These are phyloP conservation scores for Eleusine coracana DNA, from an alignment of 176 grass and related monocot species.

Conservation along the genomic window DNA sequence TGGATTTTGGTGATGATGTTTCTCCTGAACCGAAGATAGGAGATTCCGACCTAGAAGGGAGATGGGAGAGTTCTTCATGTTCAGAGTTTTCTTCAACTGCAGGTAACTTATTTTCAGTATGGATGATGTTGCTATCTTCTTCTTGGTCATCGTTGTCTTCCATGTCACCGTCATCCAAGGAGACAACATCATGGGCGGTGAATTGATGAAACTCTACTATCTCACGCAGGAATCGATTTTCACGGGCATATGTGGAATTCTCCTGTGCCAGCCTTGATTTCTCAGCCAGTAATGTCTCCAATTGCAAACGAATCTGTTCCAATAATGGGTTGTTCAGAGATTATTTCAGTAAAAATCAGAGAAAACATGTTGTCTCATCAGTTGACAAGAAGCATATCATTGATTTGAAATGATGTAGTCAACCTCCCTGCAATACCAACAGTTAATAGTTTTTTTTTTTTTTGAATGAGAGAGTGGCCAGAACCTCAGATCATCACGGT, in stretches of 20 bases:
- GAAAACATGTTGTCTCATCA: neutral
- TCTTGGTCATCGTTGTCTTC: conserved; percentile 39
- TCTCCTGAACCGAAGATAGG: neutral
- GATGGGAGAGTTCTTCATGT: conserved; percentile 41
- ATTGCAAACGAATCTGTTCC: conserved; percentile 61
- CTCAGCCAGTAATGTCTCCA: conserved; percentile 62
- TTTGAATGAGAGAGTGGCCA: neutral
- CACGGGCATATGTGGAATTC: conserved; percentile 59
- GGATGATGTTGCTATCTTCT: neutral
- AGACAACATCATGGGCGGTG: conserved; percentile 37
- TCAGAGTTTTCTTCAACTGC: conserved; percentile 40
- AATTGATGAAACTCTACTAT: conserved; percentile 73
- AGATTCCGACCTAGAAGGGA: conserved; percentile 34
- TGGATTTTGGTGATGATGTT: conserved; percentile 22
- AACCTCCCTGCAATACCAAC: neutral
- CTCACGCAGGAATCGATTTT: conserved; percentile 67
- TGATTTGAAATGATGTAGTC: neutral
- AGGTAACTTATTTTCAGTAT: conserved; percentile 10
- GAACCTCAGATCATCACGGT: neutral
- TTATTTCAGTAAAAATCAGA: neutral
- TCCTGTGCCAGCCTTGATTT: conserved; percentile 71
- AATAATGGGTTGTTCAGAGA: neutral
- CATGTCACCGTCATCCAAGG: conserved; percentile 30
- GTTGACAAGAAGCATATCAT: neutral
- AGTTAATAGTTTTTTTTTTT: neutral